Conservation (phyloP, 352 stramenopile species). For the Plasmopara halstedii region DNA sequence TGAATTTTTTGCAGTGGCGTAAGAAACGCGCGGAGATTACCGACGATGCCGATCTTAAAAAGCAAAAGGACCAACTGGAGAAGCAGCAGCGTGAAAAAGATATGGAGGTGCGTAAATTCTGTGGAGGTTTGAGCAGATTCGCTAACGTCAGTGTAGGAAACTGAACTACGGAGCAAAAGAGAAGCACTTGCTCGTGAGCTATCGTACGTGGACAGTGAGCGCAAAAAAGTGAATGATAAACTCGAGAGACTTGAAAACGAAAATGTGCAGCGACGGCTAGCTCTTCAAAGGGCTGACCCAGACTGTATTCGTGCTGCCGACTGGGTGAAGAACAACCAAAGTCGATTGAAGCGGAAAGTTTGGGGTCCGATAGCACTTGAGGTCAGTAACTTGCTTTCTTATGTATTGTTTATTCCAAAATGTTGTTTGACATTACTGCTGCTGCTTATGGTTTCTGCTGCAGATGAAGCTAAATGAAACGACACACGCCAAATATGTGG, state of each 20-base stretch:
- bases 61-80: conserved; percentile 55
- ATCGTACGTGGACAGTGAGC: conserved; percentile 36
- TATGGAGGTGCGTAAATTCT: conserved; percentile 36
- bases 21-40: conserved; percentile 44
- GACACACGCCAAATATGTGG: conserved; percentile 77
- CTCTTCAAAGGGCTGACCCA: conserved; percentile 48
- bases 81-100: conserved; percentile 58
- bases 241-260: conserved; percentile 69
- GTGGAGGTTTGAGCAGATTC: background rate
- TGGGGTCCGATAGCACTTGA: conserved; percentile 79
- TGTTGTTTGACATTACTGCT: background rate
- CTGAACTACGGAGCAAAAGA: conserved; percentile 60
- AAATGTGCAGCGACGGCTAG: conserved; percentile 52
- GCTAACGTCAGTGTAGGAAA: conserved; percentile 33
- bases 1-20: conserved; percentile 38
- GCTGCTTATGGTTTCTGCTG: background rate
- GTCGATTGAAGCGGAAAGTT: conserved; percentile 63
- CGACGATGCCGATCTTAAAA: conserved; percentile 41
- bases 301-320: conserved; percentile 70
- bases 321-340: conserved; percentile 67
- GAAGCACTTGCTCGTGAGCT: conserved; percentile 48
- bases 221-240: conserved; percentile 44
- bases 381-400: conserved; percentile 15
- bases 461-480: conserved; percentile 75
- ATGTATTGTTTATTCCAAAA: background rate